A percentile compares a stretch with the other conserved stretches of the same genome.
These are phyloP conservation scores for Uronychia binucleata DNA, from an alignment of 73 alveolate genomes.

Conservation along the genomic window DNA sequence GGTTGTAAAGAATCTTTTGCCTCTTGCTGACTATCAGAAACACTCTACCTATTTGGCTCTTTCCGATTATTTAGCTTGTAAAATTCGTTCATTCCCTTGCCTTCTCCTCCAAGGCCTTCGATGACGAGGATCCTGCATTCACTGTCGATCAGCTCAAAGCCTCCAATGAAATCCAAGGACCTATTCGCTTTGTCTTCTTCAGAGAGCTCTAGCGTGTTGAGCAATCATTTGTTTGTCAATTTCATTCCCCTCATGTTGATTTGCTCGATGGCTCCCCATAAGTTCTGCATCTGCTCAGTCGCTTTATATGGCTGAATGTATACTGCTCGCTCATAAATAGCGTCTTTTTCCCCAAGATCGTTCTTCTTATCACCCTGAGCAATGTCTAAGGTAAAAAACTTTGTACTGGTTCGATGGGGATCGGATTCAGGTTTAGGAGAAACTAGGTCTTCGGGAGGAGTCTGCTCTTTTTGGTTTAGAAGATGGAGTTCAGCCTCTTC, in stretches of 20 bases:
- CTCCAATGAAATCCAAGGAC: constrained; percentile 63
- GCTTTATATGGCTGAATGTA: constrained; percentile 68
- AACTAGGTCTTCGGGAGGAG: background rate
- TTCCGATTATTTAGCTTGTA: constrained; percentile 47
- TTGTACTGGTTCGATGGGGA: background rate
- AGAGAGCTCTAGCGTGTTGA: constrained; percentile 61
- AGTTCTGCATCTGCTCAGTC: constrained; percentile 42
- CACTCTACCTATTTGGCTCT: constrained; percentile 49
- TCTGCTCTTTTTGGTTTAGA: background rate
- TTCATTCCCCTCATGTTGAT: constrained; percentile 60
- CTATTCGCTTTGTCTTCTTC: constrained; percentile 63
- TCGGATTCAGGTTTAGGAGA: constrained; percentile 13
- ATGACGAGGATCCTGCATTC: constrained; percentile 63
- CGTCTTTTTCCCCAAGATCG: constrained; percentile 8
- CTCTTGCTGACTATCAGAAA: constrained; percentile 5
- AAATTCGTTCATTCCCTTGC: constrained; percentile 58
- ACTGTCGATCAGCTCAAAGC: constrained; percentile 69
- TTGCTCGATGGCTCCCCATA: constrained; percentile 41
- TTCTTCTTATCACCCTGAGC: background rate
- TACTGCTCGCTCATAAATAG: constrained; percentile 72
- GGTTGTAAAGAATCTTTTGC: constrained; percentile 59
- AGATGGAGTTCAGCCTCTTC: constrained; percentile 35
- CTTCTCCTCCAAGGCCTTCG: constrained; percentile 78
- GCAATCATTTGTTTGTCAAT: constrained; percentile 44
- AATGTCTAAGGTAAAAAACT: background rate